Evolutionary conservation across 1,139 yeast genomes (phyloP), one percentile per base, ranked within the genome.

Genomic region (Blastobotrys proliferans): DNA sequence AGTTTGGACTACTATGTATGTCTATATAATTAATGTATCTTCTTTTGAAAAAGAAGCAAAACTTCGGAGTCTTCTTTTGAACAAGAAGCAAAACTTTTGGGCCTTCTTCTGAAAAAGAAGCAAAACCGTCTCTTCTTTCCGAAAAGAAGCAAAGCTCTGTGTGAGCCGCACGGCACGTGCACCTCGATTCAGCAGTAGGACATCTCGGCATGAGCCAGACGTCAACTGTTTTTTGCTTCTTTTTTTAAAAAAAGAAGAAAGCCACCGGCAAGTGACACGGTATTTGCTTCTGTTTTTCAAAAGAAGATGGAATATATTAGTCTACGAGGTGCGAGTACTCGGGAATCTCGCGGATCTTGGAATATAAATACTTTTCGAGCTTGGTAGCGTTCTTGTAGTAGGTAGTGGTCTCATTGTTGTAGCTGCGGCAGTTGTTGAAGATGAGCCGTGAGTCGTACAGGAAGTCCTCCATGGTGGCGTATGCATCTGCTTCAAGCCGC

Each of bases 391-490:
- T 88, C 40, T 55, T 56, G 43, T 45, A 55, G 40, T 56, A 56
- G 1, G 60, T 57, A 6, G 57, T 53, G 20, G 60, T 53, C 44
- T 54, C 60, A 38, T 74, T 55, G 40, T 55, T 55, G 48, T 56
- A 57, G 18, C 49, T 43, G 10, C 60, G 52, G 68, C 98, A 92
- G 61, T 94, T 94, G 60, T 85, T 85, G 69, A 85, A 90, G 27
- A 94, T 78, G 53, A 92, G 71, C 50, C 83, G 77, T 21, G 94
- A 79, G 66, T 94, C 99, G 62, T 88, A 85, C 47, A 90, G 73
- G 62, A 90, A 94, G 59, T 87, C 92, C 54, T 88, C 97, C 74
- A 94, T 83, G 11, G 85, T 77, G 49, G 84, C 86, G 63, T 94
- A 94, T 53, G 84, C 84, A 65, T 92, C 96, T 56, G 85, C 87